Evolutionary conservation across 164 flowering plant species (phyloP).

Genomic region (Berberis vulgaris): DNA sequence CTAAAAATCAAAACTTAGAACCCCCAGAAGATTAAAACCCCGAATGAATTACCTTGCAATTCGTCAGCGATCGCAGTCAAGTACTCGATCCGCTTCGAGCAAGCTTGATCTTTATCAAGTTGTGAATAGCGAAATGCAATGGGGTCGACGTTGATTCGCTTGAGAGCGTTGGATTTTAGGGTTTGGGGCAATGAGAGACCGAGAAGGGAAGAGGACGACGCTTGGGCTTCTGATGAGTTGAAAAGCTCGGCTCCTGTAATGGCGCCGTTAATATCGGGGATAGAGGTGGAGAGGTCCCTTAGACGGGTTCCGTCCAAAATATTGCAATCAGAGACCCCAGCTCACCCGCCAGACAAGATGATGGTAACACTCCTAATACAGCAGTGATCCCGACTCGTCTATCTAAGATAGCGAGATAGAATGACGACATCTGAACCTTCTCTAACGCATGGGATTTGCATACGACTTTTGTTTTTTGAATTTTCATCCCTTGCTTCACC

Average conservation of each 20-base stretch:
- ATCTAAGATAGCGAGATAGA: too few species aligned
- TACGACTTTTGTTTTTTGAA: too few species aligned
- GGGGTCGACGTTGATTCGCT: constrained; percentile 28
- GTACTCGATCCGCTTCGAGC: constrained; percentile 22
- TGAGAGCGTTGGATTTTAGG: constrained; percentile 38
- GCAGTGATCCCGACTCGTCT: too few species aligned
- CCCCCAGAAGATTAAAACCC: neutral
- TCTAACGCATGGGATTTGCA: too few species aligned
- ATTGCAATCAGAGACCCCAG: constrained; percentile 7
- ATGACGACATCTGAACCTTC: too few species aligned
- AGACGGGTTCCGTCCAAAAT: constrained; percentile 56
- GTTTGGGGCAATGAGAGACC: constrained; percentile 48
- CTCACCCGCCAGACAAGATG: too few species aligned
- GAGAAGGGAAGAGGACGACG: constrained; percentile 34
- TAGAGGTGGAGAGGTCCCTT: constrained; percentile 17
- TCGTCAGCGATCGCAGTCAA: constrained; percentile 52
- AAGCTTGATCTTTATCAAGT: constrained; percentile 29
- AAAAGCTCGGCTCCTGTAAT: constrained; percentile 41
- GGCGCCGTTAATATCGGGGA: constrained; percentile 15
- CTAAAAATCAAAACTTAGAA: neutral
- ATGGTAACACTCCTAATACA: too few species aligned
- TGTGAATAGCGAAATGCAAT: constrained; percentile 17
- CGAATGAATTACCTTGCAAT: constrained; percentile 30
- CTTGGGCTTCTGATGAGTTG: constrained; percentile 39
- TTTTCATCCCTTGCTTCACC: too few species aligned